Evolutionary conservation across 768 basidiomycete species (phyloP).

Genomic region (Suillus ampliporus): DNA sequence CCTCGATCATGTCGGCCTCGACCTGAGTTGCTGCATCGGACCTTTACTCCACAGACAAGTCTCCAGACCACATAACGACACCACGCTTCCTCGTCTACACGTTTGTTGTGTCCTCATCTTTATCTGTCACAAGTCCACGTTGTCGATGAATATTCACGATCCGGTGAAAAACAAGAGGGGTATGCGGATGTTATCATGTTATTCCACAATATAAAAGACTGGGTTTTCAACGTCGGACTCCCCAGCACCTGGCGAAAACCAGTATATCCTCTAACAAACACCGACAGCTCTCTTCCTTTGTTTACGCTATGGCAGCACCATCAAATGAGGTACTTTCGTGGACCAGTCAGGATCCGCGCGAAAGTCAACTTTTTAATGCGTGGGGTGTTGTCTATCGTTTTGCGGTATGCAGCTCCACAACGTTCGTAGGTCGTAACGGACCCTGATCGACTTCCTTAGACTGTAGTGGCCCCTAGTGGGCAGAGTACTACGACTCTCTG

Average conservation of each 20-base stretch:
- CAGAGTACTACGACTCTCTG: constrained; percentile 78
- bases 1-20: constrained; percentile 70
- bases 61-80: constrained; percentile 59
- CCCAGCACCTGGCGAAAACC: constrained; percentile 31
- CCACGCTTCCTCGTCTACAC: constrained; percentile 72
- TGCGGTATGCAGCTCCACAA: constrained; percentile 52
- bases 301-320: constrained; percentile 51
- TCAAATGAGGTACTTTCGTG: constrained; percentile 80
- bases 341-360: constrained; percentile 86
- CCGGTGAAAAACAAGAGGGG: constrained; percentile 50
- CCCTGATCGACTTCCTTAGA: constrained; percentile 51
- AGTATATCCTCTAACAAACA: constrained; percentile 37
- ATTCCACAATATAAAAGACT: constrained; percentile 61
- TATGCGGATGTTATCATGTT: constrained; percentile 51
- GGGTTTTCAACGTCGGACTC: constrained; percentile 17
- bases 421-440: constrained; percentile 21
- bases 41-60: constrained; percentile 74
- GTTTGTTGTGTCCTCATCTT: constrained; percentile 73
- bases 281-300: constrained; percentile 41
- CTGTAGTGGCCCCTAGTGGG: constrained; percentile 63
- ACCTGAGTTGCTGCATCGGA: constrained; percentile 60
- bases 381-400: constrained; percentile 86
- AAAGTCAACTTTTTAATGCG: constrained; percentile 81
- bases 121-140: constrained; percentile 81
- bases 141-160: constrained; percentile 68